These are phyloP conservation scores for Hansenula sp. DNA, from an alignment of 1,139 yeast genomes.

Conservation along the genomic window DNA sequence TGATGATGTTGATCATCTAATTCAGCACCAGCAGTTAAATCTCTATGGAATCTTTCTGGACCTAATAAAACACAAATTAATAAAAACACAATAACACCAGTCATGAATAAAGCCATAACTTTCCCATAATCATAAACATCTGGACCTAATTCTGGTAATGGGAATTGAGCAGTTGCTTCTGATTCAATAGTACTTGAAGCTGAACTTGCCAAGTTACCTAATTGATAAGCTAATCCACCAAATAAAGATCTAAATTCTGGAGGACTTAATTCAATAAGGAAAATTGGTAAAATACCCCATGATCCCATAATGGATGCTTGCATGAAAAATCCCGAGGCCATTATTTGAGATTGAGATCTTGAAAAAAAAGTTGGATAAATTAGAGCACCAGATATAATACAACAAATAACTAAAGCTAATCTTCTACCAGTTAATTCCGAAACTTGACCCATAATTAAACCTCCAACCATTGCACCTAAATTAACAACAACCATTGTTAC, in stretches of 20 bases:
- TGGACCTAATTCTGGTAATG: conserved; percentile 19
- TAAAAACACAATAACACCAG: conserved; percentile 44
- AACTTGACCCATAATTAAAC: conserved; percentile 40
- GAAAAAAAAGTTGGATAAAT: conserved; percentile 50
- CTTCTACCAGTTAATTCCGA: conserved; percentile 46
- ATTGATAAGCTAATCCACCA: conserved; percentile 50
- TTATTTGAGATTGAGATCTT: conserved; percentile 41
- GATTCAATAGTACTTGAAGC: conserved; percentile 57
- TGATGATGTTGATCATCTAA: conserved; percentile 1
- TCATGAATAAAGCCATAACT: conserved; percentile 55
- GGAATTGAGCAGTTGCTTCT: conserved; percentile 23
- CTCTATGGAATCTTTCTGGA: conserved; percentile 38
- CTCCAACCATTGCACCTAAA: conserved; percentile 49
- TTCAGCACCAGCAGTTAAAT: conserved; percentile 17
- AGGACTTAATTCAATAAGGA: conserved; percentile 50
- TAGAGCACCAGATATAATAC: conserved; percentile 45
- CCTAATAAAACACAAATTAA: conserved; percentile 40
- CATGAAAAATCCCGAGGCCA: conserved; percentile 74
- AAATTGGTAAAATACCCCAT: conserved; percentile 53
- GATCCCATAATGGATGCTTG: conserved; percentile 69
- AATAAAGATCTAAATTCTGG: conserved; percentile 49
- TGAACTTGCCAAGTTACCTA: conserved; percentile 55
- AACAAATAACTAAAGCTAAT: conserved; percentile 37
- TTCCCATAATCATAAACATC: conserved; percentile 30
- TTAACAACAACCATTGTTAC: conserved; percentile 43